phyloP scores from a whole-genome alignment of 345 rosid species.

The Dipteronia sinensis region DNA sequence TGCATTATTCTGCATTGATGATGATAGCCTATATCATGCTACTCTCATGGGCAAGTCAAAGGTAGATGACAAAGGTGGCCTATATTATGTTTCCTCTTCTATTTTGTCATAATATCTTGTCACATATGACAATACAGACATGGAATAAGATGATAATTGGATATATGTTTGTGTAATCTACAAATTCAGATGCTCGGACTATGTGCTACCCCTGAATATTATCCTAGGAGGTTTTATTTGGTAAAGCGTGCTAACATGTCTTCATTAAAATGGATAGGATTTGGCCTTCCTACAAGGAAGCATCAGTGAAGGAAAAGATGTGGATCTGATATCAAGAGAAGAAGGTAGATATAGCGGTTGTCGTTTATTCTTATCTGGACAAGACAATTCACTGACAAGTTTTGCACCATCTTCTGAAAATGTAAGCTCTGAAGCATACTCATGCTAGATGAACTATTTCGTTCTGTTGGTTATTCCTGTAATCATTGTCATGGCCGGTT shows the following conservation, averaged over 20 bases:
- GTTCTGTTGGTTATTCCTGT: background rate
- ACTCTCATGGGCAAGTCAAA: background rate
- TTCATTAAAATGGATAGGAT: slow-evolving; percentile 17
- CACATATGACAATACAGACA: background rate
- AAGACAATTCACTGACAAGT: slow-evolving; percentile 33
- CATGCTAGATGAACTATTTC: background rate
- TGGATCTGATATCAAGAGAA: slow-evolving; percentile 10
- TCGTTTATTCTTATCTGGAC: slow-evolving; percentile 43
- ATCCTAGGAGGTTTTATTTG: background rate
- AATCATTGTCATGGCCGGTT: background rate
- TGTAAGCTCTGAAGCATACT: slow-evolving; percentile 28
- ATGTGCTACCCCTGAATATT: background rate
- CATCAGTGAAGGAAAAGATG: slow-evolving; percentile 8
- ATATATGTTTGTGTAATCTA: background rate
- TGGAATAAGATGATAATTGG: background rate
- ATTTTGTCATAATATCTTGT: background rate
- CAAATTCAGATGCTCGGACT: background rate
- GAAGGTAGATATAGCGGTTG: slow-evolving; percentile 25
- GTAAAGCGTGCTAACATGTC: background rate
- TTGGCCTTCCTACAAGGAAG: slow-evolving; percentile 5
- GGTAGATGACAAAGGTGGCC: background rate
- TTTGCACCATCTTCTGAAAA: slow-evolving; percentile 33
- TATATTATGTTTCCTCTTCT: no score
- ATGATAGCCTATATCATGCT: background rate
- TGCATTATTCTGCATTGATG: background rate